Conservation (phyloP, 2,329 filamentous ascomycete genomes). For the Cladophialophora carrionii region DNA sequence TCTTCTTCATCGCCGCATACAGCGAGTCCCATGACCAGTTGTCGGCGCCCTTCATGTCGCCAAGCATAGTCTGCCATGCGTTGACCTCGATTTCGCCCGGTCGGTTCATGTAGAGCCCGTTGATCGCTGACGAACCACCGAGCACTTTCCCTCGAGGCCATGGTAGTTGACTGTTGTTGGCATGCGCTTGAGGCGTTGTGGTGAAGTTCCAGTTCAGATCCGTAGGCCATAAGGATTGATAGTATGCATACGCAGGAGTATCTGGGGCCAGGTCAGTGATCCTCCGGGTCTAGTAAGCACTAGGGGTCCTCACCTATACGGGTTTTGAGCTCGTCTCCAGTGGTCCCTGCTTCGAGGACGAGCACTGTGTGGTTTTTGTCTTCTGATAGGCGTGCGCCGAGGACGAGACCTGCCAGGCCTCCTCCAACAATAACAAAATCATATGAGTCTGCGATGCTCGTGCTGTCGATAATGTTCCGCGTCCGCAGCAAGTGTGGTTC, state of each 20-base stretch:
- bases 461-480: constrained; percentile 35
- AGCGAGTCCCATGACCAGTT: constrained; percentile 45
- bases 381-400: constrained; percentile 42
- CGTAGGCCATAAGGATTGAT: constrained; percentile 44
- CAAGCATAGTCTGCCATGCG: constrained; percentile 43
- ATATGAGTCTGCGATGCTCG: constrained; percentile 38
- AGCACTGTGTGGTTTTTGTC: constrained; percentile 43
- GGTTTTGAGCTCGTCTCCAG: constrained; percentile 43
- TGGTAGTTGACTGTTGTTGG: constrained; percentile 40
- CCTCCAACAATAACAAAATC: constrained; percentile 44
- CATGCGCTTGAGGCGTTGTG: constrained; percentile 41
- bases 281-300: background rate
- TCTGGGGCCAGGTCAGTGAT: constrained; percentile 36
- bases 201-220: constrained; percentile 44
- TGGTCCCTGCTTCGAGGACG: constrained; percentile 42
- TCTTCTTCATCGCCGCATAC: constrained; percentile 45
- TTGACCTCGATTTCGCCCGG: constrained; percentile 43
- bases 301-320: constrained; percentile 41
- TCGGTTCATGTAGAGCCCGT: constrained; percentile 44
- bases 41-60: constrained; percentile 44
- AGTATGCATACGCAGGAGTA: constrained; percentile 44
- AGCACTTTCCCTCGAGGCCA: constrained; percentile 45
- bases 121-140: constrained; percentile 46
- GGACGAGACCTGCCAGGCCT: constrained; percentile 42
- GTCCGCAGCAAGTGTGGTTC: constrained; percentile 35